Conservation (phyloP, 345 rosid genomes). For the Linum lewisii region DNA sequence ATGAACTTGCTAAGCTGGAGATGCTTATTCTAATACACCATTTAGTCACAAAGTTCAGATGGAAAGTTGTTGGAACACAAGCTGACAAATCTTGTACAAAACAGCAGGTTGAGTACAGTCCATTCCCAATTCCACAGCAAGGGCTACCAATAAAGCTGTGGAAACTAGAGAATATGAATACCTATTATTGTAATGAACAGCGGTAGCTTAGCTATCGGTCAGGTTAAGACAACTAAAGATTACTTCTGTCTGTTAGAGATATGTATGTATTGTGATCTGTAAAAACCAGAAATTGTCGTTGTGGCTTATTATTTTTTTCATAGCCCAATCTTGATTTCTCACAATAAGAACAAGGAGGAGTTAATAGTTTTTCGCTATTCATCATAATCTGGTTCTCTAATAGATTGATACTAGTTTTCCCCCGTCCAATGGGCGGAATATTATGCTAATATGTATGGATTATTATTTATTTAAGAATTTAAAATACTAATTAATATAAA, state of each 20-base stretch:
- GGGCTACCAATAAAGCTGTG: not conserved
- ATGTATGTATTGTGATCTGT: too few relatives aligned
- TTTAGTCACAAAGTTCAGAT: conserved; percentile 34
- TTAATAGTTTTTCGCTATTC: too few relatives aligned
- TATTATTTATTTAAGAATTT: too few relatives aligned
- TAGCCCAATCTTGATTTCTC: too few relatives aligned
- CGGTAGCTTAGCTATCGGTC: not conserved
- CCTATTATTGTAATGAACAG: not conserved
- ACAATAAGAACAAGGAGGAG: too few relatives aligned
- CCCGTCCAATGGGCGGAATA: too few relatives aligned
- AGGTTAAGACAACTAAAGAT: not conserved
- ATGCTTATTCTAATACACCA: conserved; percentile 36
- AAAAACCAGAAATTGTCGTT: too few relatives aligned
- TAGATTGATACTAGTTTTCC: too few relatives aligned
- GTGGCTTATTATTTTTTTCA: too few relatives aligned
- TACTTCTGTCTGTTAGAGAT: not conserved
- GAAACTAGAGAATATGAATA: not conserved
- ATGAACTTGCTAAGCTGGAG: conserved; percentile 45
- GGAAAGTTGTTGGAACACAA: not conserved
- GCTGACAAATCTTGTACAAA: not conserved
- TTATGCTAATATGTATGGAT: too few relatives aligned
- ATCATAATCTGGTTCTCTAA: too few relatives aligned
- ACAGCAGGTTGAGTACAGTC: not conserved
- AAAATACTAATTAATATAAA: too few relatives aligned
- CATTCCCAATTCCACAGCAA: not conserved